Evolutionary conservation across 805 yeast genomes (phyloP), one percentile per base, ranked within the genome.

Genomic region (Myxozyma monticola): DNA sequence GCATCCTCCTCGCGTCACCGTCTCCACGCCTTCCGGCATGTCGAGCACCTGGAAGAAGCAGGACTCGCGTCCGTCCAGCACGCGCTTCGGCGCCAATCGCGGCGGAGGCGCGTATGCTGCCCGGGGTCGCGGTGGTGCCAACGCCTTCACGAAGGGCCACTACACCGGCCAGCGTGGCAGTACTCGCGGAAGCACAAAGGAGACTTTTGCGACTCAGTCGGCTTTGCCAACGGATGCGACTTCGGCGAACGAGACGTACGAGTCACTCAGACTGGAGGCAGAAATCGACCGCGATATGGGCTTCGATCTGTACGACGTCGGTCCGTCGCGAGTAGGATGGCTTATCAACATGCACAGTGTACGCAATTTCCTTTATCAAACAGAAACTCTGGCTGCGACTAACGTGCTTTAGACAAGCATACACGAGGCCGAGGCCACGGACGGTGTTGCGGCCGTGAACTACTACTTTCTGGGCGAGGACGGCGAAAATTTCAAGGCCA

Each of bases 401-500:
- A n/a, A n/a, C n/a, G n/a, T n/a, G n/a, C n/a, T 28, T 10, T 37
- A 65, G 65, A 63, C 70, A 7, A 54, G 58, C 5, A 66, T 85
- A 2, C 79, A 84, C 2, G 76, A 79, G 10, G 79, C 78, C 3
- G 83, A 80, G 28, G 71, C 74, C 37, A 61, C 76, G 9, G 73
- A 78, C n/a, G 96, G 96, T 8, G 73, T 78, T 30, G 79, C 96
- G 0, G 99, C 91, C 2, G 96, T 91, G 2, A 97, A 93, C 61
- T 89, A 85, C 67, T 95, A 95, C 65, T 93, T 95, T 61, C 69
- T 93, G 6, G 98, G 90, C 66, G 96, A 88, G 62, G 97, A 90
- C 66, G 99, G 99, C 41, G 99, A 97, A 5, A 81, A 86, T 37
- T 93, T 95, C 73, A 93, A 91, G 65, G 83, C 89, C 3, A 84